Percentiles rank a stretch among this genome's conserved stretches.
phyloP scores from a whole-genome alignment of 768 basidiomycete species.

The Tulasnella calospora region DNA sequence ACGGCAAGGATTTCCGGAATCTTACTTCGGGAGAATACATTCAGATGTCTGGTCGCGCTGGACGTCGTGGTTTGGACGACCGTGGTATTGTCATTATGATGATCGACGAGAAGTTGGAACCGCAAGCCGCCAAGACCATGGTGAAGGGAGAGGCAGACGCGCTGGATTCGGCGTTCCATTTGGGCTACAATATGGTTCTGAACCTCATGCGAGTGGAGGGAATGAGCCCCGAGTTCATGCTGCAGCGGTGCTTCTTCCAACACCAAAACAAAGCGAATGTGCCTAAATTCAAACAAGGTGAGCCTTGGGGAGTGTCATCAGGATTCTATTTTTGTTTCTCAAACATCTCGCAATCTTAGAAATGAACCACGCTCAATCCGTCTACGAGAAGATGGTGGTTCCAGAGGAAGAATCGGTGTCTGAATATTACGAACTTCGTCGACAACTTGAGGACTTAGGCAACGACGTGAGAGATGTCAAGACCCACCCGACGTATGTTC shows the following conservation, averaged over 20 bases:
- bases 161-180: conserved; percentile 94
- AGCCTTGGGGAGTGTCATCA: conserved; percentile 30
- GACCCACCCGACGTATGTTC: conserved; percentile 90
- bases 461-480: conserved; percentile 87
- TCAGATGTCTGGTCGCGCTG: conserved; percentile 98
- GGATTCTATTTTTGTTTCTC: background rate
- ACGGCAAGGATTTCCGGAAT: conserved; percentile 90
- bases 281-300: conserved; percentile 77
- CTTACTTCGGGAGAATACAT: conserved; percentile 96
- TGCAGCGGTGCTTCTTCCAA: conserved; percentile 96
- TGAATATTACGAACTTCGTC: conserved; percentile 89
- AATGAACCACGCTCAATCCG: conserved; percentile 64
- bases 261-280: conserved; percentile 95
- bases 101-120: conserved; percentile 97
- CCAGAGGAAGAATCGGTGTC: conserved; percentile 77
- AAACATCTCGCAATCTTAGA: conserved; percentile 47
- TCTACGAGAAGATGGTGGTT: conserved; percentile 59
- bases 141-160: conserved; percentile 97
- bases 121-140: conserved; percentile 87
- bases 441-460: conserved; percentile 84
- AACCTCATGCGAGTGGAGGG: conserved; percentile 99
- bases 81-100: conserved; percentile 99
- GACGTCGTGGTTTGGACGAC: conserved; percentile 93
- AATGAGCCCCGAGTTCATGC: conserved; percentile 96
- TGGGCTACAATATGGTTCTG: conserved; percentile 98